Evolutionary conservation across 306 rosid species (phyloP).

Genomic region (Medicago truncatula): DNA sequence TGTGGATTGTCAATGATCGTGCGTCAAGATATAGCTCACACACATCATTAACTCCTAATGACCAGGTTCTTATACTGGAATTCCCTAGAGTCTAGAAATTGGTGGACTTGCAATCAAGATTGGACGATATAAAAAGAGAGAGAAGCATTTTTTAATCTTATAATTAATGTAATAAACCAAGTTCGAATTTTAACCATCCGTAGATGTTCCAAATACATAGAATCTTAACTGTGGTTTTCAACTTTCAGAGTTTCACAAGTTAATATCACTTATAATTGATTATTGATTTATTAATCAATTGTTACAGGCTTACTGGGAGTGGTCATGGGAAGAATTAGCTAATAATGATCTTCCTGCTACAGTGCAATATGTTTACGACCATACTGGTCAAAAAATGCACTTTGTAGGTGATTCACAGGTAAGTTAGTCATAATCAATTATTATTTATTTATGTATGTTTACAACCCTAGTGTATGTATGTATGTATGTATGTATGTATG

Average conservation of each 20-base stretch:
- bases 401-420: conserved; percentile 82
- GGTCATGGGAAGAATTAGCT: conserved; percentile 91
- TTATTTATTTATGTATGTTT: background rate
- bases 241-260: too few relatives aligned
- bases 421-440: background rate
- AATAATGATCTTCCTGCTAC: conserved; percentile 75
- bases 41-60: conserved; percentile 47
- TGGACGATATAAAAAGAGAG: too few relatives aligned
- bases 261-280: too few relatives aligned
- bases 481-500: too few relatives aligned
- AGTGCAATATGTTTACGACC: conserved; percentile 63
- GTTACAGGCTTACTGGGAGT: conserved; percentile 76
- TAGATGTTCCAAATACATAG: background rate
- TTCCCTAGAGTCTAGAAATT: background rate
- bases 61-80: conserved; percentile 33
- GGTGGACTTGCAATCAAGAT: too few relatives aligned
- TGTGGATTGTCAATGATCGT: conserved; percentile 70
- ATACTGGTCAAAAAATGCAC: conserved; percentile 66
- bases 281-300: background rate
- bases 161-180: too few relatives aligned
- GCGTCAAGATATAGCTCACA: conserved; percentile 67
- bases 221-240: background rate
- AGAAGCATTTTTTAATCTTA: too few relatives aligned
- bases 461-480: too few relatives aligned
- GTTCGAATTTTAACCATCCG: background rate